Evolutionary conservation across 805 yeast species (phyloP), one percentile per base, ranked within the genome.

Genomic region (Yarrowia sp.): DNA sequence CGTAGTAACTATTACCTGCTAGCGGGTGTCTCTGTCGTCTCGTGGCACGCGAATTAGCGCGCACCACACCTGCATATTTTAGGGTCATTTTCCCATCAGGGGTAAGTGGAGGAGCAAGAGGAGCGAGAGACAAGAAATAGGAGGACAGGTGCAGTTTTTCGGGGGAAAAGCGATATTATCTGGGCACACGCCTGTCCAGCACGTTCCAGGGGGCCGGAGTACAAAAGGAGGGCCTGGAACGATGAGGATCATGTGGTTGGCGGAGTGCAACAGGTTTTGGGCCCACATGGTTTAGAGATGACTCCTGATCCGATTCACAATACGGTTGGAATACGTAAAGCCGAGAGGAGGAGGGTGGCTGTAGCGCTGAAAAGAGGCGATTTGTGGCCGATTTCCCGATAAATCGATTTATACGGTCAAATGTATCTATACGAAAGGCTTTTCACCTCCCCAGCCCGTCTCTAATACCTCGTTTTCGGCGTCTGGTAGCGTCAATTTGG

Each of bases 31-130:
- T 49, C 40, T 49, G 26, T 49, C 14, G 22, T 26, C 9, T 26
- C 43, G 19, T 38, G 43, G n/a, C 42, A 36, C 58, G 42, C 58
- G 42, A 52, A 36, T 36, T 36, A 38, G 43, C 58, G 58, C 43
- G 58, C 58, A 16, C 58, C 58, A 50, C 42, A 50, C 58, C 43
- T 52, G 58, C 58, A 52, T 52, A 38, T 36, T 36, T 50, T 35
- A 50, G 56, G 41, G 56, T 16, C 41, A 35, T 8, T 50, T 35
- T 35, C 41, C 41, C 56, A 50, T 50, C 56, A 50, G 56, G 56
- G 56, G 56, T 50, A 50, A 50, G 52, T 48, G 52, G 52, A 48
- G 52, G 52, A 26, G 36, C 3, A 16, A 50, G 26, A 36, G 26
- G 41, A 50, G 4, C 8, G n/a, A 41, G 8, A 38, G 46, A 42